Percentiles rank a stretch among this genome's conserved stretches.
Conservation (phyloP, 768 basidiomycete species). For the Rhodotorula toruloides region DNA sequence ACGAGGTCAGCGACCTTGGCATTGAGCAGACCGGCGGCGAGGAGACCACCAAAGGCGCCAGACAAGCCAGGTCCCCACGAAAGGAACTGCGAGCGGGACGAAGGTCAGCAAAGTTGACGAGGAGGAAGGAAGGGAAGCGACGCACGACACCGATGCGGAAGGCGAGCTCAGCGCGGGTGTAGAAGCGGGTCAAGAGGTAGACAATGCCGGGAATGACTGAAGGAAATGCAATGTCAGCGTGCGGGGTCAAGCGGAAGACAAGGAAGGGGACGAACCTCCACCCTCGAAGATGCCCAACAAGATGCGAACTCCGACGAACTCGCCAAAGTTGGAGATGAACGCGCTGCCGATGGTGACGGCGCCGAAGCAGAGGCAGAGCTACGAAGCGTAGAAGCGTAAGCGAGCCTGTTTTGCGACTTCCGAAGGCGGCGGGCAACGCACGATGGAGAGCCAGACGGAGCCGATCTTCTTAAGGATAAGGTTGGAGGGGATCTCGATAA, state of each 20-base stretch:
- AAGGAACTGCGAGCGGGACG: constrained; percentile 2
- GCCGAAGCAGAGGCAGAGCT: constrained; percentile 21
- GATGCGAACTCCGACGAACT: constrained; percentile 27
- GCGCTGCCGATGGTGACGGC: constrained; percentile 24
- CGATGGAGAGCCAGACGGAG: constrained; percentile 18
- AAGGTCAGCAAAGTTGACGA: neutral
- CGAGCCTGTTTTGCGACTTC: too few species aligned
- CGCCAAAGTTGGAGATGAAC: constrained; percentile 19
- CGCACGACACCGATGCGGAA: constrained; percentile 31
- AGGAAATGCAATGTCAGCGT: neutral
- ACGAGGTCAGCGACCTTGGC: constrained; percentile 5
- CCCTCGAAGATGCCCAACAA: constrained; percentile 32
- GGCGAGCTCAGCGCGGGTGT: constrained; percentile 7
- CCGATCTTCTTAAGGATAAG: constrained; percentile 35
- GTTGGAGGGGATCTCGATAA: constrained; percentile 28
- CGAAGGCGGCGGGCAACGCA: neutral
- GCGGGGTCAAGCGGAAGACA: neutral
- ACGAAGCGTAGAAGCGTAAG: neutral
- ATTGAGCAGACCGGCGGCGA: constrained; percentile 29
- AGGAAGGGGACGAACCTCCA: constrained; percentile 1
- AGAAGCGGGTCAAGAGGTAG: constrained; percentile 24
- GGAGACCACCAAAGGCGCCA: constrained; percentile 27
- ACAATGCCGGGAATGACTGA: constrained; percentile 34
- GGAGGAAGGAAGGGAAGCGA: neutral
- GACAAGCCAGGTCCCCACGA: constrained; percentile 29